Base-by-base conservation (phyloP, 2,329 filamentous ascomycete genomes). In the Aspergillus tanneri region DNA sequence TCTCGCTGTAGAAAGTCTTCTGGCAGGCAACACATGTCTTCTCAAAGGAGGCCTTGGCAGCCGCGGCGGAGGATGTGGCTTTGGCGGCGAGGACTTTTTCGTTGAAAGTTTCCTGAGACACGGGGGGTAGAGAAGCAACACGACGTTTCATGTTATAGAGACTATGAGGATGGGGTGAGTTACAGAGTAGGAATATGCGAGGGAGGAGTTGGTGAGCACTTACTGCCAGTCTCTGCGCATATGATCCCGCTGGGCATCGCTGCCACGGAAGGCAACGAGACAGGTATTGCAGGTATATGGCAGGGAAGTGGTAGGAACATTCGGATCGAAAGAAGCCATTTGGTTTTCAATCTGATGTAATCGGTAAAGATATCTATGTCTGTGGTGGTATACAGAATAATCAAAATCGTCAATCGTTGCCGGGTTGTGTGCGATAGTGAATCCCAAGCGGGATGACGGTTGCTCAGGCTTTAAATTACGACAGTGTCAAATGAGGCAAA, bases 221-320 rank as follows among this genome's bases (percentile, higher is more conserved):
- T 80, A 93, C 87, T 99, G 92, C 93, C 93, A 99, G 75, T 99
- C 93, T 61, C 87, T 93, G 71, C 93, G 90, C 93, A 99, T 99
- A 69, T 99, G 93, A 28, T 83, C 85, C 68, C 93, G 86, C 74
- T 99, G 93, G 47, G 95, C 80, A 67, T 97, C 92, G 69, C 88
- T 90, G 66, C 89, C 90, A 58, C 92, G 86, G 74, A 97, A 99
- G 43, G 92, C 93, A 60, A 99, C 91, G 69, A 96, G 90, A 68
- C 93, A 99, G 49, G 91, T 93, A 72, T 97, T 99, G 83, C 93
- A 99, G 47, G 92, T 97, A 74, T 92, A 99, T 2, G 93, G 92
- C 68, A 96, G 90, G 42, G 37, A 27, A 18, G 42, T 46, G 16
- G 24, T 11, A 18, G 47, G 30, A n/a, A 22, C 30, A 37, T 44